Base-by-base conservation (phyloP, 2,329 filamentous ascomycete species). In the Pestalotiopsis sp. region DNA sequence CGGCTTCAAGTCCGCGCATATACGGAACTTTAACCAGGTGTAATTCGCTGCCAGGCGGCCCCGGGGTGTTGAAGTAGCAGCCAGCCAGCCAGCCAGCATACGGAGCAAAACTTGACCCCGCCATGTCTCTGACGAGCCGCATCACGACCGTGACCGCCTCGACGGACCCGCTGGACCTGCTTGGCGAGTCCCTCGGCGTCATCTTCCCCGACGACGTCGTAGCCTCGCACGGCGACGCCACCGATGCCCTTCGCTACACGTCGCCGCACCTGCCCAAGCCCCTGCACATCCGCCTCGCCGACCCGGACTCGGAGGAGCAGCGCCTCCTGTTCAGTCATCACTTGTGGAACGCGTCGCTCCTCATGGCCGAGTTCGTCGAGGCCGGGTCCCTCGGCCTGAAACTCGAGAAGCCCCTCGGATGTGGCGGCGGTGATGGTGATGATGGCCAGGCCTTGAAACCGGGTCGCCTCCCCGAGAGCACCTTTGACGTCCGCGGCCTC, bases 191-290 rank as follows among this genome's bases (percentile, higher is more conserved):
- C 0, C 85, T 92, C 1, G 88, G 86, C 70, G 83, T 89, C 71
- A 87, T 93, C 77, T 92, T 92, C 80, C 86, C 89, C 4, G 90
- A 92, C 77, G 91, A 93, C 79, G 82, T 90, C 66, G 85, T 84
- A 68, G 90, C 89, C 80, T 85, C 87, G 77, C 91, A 93, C 78
- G 91, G 91, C 78, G 89, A 91, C 74, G 80, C 85, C 1, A 81
- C 86, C 63, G 85, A 88, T 70, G 80, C 82, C 20, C 84, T 93
- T 41, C 74, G 89, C 38, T 93, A 93, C 80, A 82, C 80, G 23
- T 89, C 85, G 69, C 86, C 82, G 49, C 81, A 82, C 69, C 81
- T 88, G 17, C 84, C 82, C 17, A 77, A 75, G 66, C 81, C 83
- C 12, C 75, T 88, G 59, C 72, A 77, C 59, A 80, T 88, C 73